Evolutionary conservation across 2,329 filamentous ascomycete species (phyloP), one percentile per base, ranked within the genome.

Genomic region (Orbilia blumenaviensis): DNA sequence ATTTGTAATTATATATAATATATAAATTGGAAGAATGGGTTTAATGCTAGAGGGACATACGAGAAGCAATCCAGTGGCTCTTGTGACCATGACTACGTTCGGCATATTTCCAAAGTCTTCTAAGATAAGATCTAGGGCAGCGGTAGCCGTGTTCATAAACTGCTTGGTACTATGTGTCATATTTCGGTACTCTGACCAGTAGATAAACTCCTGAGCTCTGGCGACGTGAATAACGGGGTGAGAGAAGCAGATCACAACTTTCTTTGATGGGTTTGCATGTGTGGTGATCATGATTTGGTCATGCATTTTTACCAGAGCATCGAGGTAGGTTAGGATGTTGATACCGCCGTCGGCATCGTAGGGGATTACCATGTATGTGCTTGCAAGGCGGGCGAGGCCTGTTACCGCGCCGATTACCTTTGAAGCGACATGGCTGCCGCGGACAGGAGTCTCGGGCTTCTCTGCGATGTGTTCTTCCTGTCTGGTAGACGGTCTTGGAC

Each of bases 11-110:
- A 16, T 12, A 3, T 50, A 29, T 18, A 21, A 7, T 42, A 8
- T 50, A 8, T n/a, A 10, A 3, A 7, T n/a, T 32, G 8, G 18
- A 50, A 2, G 7, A 1, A 27, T 25, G 16, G 16, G 14, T 27
- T 18, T 21, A 4, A 36, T 36, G 46, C n/a, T n/a, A n/a, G n/a
- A 10, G 34, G 21, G n/a, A 10, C 32, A n/a, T 75, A 75, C 71
- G 1, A 56, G 18, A 10, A 44, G 46, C 3, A 64, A 23, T 9
- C 71, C 63, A 7, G 56, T 54, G 1, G 58, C 58, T 27, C 71
- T 36, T n/a, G 71, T 64, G 27, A 75, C 71, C 63, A 75, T 68
- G 9, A 64, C 71, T 4, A 68, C 46, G 64, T 68, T 36, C 34
- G 54, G 34, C 32, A 58, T 60, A 5, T 38, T 63, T 2, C 36